phyloP scores from a whole-genome alignment of 169 alveolate genomes.

The Cyclospora cayetanensis region DNA sequence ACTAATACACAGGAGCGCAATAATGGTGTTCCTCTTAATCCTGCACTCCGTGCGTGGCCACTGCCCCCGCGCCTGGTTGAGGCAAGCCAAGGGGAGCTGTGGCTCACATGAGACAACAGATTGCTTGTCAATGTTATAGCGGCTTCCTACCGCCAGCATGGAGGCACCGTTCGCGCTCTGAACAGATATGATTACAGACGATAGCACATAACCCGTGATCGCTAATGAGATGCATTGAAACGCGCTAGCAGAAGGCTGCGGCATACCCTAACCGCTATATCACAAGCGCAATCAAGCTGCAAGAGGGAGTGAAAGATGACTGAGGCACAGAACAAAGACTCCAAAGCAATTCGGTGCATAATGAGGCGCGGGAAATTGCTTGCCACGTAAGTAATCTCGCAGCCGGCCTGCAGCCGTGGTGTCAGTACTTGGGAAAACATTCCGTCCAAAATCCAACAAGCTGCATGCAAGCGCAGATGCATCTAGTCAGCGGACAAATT shows the following conservation, averaged over 20 bases:
- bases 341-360: not conserved
- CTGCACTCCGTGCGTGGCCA: too few relatives aligned
- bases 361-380: not conserved
- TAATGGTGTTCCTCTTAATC: too few relatives aligned
- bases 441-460: constrained; percentile 89
- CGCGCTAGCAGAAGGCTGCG: too few relatives aligned
- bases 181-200: too few relatives aligned
- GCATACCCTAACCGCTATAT: too few relatives aligned
- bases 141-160: constrained; percentile 88
- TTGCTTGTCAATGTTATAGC: constrained; percentile 76
- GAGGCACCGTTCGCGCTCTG: constrained; percentile 89
- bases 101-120: constrained; percentile 80
- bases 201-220: too few relatives aligned
- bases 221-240: too few relatives aligned
- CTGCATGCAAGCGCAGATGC: constrained; percentile 65
- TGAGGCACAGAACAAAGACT: too few relatives aligned
- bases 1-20: too few relatives aligned
- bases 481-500: too few relatives aligned
- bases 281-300: too few relatives aligned
- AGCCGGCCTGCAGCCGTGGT: constrained; percentile 87
- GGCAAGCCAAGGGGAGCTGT: not conserved
- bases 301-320: too few relatives aligned
- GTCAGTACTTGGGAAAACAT: constrained; percentile 86
- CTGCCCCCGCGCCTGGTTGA: not conserved
- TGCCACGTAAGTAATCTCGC: constrained; percentile 88